Evolutionary conservation across 352 stramenopile genomes (phyloP), one percentile per base, ranked within the genome.

Genomic region (Globisporangium barbulae): DNA sequence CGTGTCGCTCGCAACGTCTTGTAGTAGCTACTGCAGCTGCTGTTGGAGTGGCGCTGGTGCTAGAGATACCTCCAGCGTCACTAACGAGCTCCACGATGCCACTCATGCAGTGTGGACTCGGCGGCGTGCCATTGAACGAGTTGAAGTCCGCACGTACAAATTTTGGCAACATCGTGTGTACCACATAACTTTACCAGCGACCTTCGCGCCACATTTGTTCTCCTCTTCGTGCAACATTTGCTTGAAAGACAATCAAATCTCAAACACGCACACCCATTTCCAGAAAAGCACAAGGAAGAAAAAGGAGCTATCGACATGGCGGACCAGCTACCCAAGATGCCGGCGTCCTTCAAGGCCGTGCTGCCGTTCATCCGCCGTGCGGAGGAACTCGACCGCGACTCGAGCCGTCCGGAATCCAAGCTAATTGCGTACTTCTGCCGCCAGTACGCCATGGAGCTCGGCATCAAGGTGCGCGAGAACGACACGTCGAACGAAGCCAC

Each of bases 381-480:
- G 2, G 94, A 98, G 72, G 96, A 98, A 77, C 83, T 99, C 31
- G 96, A 99, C 71, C 78, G 85, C 12, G 91, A 98, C 67, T 85
- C 85, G 61, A 82, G 75, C 41, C 84, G 90, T 35, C 83, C 90
- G 1, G 95, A 98, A 74, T 97, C 93, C 50, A 93, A 96, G 67
- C 79, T 99, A 21, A 97, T 99, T 21, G 94, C 96, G 42, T 99
- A 98, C 75, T 98, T 98, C 68, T 92, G 85, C 69, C 82, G 87
- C 37, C 84, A 95, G 65, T 94, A 94, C 41, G 88, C 88, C 59
- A 94, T 96, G 86, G 86, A 96, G 67, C 55, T 94, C 45, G 88
- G 83, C 55, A 93, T 96, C 70, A 94, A 93, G 53, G 70, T 98
- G 52, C 82, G 88, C 37, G 80, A 91, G 67, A 87, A 91, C 63